Conservation (phyloP, 2,329 filamentous ascomycete genomes). For the Colletotrichum shisoi region DNA sequence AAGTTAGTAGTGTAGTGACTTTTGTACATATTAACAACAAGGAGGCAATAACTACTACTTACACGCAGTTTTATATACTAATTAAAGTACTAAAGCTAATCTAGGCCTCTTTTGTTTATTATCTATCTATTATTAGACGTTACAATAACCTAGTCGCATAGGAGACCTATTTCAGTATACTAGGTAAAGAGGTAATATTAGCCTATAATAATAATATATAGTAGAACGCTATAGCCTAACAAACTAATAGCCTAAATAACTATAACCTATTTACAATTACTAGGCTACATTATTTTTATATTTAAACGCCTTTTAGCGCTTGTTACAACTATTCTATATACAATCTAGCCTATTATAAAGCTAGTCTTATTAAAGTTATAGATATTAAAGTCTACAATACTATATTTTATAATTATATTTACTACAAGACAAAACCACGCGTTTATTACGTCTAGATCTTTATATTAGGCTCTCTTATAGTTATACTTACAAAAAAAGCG, state of each 20-base stretch:
- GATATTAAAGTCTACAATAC: background rate
- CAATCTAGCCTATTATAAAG: conserved; percentile 45
- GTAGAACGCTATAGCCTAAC: background rate
- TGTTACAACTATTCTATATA: conserved; percentile 43
- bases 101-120: too few species aligned
- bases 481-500: too few species aligned
- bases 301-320: conserved; percentile 39
- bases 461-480: background rate
- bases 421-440: background rate
- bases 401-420: background rate
- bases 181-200: too few species aligned
- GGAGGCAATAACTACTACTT: background rate
- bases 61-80: background rate
- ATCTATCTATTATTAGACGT: too few species aligned
- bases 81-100: background rate
- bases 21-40: background rate
- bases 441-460: background rate
- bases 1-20: too few species aligned
- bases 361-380: background rate
- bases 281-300: conserved; percentile 39
- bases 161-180: too few species aligned
- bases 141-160: too few species aligned
- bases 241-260: background rate
- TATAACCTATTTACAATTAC: background rate
- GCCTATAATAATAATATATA: too few species aligned